These are phyloP conservation scores for Phytophthora pseudosyringae DNA, from an alignment of 352 stramenopile genomes.

Conservation along the genomic window DNA sequence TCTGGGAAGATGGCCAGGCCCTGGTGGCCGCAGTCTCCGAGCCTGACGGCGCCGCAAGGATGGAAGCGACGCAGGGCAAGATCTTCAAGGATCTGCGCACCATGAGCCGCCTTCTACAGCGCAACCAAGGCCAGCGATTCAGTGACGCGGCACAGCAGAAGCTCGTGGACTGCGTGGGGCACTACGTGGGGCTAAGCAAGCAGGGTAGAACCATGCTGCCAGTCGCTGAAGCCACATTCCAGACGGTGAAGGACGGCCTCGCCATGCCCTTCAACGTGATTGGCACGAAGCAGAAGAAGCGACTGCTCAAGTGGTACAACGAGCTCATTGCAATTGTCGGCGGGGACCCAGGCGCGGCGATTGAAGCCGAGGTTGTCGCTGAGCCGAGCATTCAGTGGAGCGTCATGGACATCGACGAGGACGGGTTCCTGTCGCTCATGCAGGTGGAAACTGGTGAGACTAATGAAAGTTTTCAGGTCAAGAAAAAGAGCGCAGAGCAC, in stretches of 20 bases:
- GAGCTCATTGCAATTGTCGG: slow-evolving; percentile 71
- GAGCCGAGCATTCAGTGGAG: slow-evolving; percentile 51
- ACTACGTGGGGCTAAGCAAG: slow-evolving; percentile 74
- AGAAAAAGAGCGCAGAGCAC: slow-evolving; percentile 71
- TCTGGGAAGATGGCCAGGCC: slow-evolving; percentile 74
- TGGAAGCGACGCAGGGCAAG: slow-evolving; percentile 48
- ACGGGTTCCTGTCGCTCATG: slow-evolving; percentile 79
- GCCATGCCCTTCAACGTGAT: slow-evolving; percentile 88
- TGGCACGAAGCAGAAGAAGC: slow-evolving; percentile 84
- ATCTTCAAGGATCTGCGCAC: slow-evolving; percentile 77
- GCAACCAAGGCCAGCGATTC: slow-evolving; percentile 82
- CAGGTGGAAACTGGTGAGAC: slow-evolving; percentile 72
- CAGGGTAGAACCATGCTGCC: slow-evolving; percentile 47
- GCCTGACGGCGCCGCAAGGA: slow-evolving; percentile 26
- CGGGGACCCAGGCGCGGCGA: slow-evolving; percentile 46
- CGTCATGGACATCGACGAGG: slow-evolving; percentile 75
- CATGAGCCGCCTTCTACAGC: slow-evolving; percentile 79
- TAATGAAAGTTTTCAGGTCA: slow-evolving; percentile 69
- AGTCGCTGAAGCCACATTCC: slow-evolving; percentile 64
- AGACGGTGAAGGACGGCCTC: slow-evolving; percentile 79
- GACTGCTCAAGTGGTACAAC: slow-evolving; percentile 86
- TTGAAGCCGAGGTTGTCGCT: slow-evolving; percentile 20
- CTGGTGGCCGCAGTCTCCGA: slow-evolving; percentile 42
- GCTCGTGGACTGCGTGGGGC: slow-evolving; percentile 68
- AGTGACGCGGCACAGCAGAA: slow-evolving; percentile 84